Evolutionary conservation across 805 yeast genomes (phyloP).

Genomic region (Saccharomyces mikatae): DNA sequence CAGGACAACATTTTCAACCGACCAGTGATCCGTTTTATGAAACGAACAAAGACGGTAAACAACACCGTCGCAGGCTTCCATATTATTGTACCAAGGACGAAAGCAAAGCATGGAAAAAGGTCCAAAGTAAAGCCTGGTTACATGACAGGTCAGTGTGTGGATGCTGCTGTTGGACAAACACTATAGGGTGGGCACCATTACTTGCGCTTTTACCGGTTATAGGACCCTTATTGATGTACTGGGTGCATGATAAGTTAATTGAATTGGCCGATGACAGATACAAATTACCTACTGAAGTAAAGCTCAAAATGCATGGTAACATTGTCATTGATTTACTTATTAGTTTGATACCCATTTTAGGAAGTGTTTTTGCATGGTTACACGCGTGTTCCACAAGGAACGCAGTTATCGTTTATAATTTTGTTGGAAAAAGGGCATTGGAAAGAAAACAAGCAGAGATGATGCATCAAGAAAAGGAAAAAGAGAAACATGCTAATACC

Average conservation of each 20-base stretch:
- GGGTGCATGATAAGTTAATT: slow-evolving; percentile 62
- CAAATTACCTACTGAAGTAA: slow-evolving; percentile 47
- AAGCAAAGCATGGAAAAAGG: slow-evolving; percentile 56
- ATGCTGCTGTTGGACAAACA: slow-evolving; percentile 53
- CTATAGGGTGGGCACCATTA: slow-evolving; percentile 72
- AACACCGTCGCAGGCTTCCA: slow-evolving; percentile 54
- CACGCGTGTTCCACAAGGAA: slow-evolving; percentile 83
- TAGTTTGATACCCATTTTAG: slow-evolving; percentile 73
- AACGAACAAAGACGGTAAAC: slow-evolving; percentile 37
- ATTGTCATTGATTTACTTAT: slow-evolving; percentile 66
- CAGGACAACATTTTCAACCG: slow-evolving; percentile 28
- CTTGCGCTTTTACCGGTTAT: slow-evolving; percentile 65
- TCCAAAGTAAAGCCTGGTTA: slow-evolving; percentile 77
- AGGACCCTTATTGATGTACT: slow-evolving; percentile 82
- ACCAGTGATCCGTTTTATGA: slow-evolving; percentile 55
- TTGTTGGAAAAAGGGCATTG: slow-evolving; percentile 18
- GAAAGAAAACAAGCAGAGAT: slow-evolving; percentile 7
- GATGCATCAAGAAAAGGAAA: not conserved
- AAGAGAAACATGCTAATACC: not conserved
- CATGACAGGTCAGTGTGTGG: slow-evolving; percentile 82
- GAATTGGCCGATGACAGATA: slow-evolving; percentile 47
- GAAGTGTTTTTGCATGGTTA: slow-evolving; percentile 70
- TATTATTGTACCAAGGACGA: slow-evolving; percentile 47
- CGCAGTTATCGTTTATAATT: slow-evolving; percentile 66
- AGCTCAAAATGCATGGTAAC: slow-evolving; percentile 68